phyloP scores from a whole-genome alignment of 1,284 basidiomycete genomes.

The Chiua sp. region DNA sequence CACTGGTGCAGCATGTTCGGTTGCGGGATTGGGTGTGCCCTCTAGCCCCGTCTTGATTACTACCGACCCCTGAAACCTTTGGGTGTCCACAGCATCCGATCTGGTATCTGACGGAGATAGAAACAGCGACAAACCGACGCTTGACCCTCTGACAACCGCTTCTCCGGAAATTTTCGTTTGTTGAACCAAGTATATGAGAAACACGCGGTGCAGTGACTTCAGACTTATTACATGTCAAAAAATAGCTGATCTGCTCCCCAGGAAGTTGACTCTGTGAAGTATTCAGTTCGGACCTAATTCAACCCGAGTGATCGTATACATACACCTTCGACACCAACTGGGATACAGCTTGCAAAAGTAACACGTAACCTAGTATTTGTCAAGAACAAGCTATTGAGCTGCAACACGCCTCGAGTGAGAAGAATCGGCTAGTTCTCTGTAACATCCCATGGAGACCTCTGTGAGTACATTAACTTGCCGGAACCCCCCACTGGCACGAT shows the following conservation, averaged over 20 bases:
- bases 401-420: too few relatives aligned
- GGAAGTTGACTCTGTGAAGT: background rate
- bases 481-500: too few relatives aligned
- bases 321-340: too few relatives aligned
- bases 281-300: too few relatives aligned
- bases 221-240: background rate
- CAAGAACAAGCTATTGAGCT: too few relatives aligned
- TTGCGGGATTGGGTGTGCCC: slow-evolving; percentile 1
- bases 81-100: background rate
- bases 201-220: background rate
- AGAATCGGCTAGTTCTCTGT: too few relatives aligned
- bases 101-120: background rate
- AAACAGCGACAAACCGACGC: background rate
- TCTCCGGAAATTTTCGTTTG: too few relatives aligned
- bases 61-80: background rate
- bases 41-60: background rate
- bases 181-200: background rate
- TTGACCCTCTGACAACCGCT: background rate
- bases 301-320: too few relatives aligned
- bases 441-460: too few relatives aligned
- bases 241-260: background rate
- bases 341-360: too few relatives aligned
- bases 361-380: too few relatives aligned
- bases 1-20: slow-evolving; percentile 5
- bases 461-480: too few relatives aligned